phyloP scores from a whole-genome alignment of 2,329 filamentous ascomycete genomes.

The Xylariaceae sp. region DNA sequence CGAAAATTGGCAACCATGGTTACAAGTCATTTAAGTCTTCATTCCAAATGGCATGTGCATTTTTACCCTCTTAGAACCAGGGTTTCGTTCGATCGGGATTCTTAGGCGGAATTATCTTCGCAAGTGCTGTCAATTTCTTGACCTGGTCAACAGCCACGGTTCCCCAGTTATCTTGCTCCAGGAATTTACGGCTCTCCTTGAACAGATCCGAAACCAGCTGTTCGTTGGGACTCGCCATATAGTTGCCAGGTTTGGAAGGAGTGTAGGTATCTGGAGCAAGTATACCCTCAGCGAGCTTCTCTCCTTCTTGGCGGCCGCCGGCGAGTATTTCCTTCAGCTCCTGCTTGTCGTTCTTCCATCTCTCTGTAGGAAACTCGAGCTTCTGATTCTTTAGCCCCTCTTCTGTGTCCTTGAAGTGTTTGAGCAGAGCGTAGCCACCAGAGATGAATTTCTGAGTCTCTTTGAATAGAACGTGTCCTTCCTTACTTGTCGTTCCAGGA shows the following conservation, averaged over 20 bases:
- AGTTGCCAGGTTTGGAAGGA: constrained; percentile 17
- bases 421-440: constrained; percentile 32
- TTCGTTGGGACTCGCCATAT: constrained; percentile 29
- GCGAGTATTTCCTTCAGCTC: constrained; percentile 37
- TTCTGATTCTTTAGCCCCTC: constrained; percentile 28
- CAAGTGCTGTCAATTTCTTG: constrained; percentile 27
- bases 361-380: constrained; percentile 29
- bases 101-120: constrained; percentile 20
- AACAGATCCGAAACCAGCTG: constrained; percentile 37
- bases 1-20: not conserved
- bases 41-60: not conserved
- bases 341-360: constrained; percentile 40
- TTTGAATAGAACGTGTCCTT: constrained; percentile 31
- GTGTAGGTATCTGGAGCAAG: constrained; percentile 26
- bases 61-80: not conserved
- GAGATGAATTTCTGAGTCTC: constrained; percentile 26
- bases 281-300: constrained; percentile 32
- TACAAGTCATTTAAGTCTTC: not conserved
- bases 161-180: constrained; percentile 34
- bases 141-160: constrained; percentile 31
- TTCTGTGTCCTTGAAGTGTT: constrained; percentile 35
- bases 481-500: constrained; percentile 16
- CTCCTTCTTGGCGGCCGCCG: constrained; percentile 38
- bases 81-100: not conserved
- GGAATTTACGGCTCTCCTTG: constrained; percentile 29